Evolutionary conservation across 257 asterid genomes (phyloP).

Genomic region (Salvia rosmarinus): DNA sequence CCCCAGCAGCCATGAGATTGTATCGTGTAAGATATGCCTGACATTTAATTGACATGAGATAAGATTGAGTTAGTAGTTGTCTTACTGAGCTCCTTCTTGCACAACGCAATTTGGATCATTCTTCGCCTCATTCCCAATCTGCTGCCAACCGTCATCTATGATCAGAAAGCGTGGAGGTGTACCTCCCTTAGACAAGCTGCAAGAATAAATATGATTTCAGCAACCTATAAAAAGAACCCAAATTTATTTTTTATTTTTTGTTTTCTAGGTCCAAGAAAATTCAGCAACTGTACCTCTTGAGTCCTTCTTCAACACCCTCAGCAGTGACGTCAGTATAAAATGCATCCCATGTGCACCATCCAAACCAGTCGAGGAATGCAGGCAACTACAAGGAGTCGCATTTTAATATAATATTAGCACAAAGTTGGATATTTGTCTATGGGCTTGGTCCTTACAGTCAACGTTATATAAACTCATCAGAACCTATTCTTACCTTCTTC

Average conservation of each 20-base stretch:
- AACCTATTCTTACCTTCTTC: constrained; percentile 59
- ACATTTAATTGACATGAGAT: not conserved
- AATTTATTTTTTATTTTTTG: no score
- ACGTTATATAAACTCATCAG: not conserved
- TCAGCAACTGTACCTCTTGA: constrained; percentile 70
- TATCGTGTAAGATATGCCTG: not conserved
- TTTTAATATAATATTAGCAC: constrained; percentile 17
- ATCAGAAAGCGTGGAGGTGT: constrained; percentile 90
- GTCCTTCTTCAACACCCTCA: constrained; percentile 94
- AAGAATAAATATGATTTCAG: no score
- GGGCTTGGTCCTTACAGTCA: constrained; percentile 19
- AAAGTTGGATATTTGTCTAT: not conserved
- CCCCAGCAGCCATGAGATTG: not conserved
- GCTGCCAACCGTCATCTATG: constrained; percentile 99
- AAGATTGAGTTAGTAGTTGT: not conserved
- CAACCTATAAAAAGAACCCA: no score
- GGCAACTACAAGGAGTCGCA: constrained; percentile 64
- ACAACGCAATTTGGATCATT: constrained; percentile 63
- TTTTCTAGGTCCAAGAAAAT: no score
- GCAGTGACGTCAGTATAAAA: constrained; percentile 98
- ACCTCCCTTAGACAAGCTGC: constrained; percentile 90
- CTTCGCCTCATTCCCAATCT: constrained; percentile 73
- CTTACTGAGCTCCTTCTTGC: constrained; percentile 91
- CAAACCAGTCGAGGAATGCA: constrained; percentile 88
- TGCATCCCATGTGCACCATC: constrained; percentile 99